Percentiles rank a stretch among this genome's conserved stretches.
phyloP scores from a whole-genome alignment of 208 protist genomes.

The Crithidia mellificae region DNA sequence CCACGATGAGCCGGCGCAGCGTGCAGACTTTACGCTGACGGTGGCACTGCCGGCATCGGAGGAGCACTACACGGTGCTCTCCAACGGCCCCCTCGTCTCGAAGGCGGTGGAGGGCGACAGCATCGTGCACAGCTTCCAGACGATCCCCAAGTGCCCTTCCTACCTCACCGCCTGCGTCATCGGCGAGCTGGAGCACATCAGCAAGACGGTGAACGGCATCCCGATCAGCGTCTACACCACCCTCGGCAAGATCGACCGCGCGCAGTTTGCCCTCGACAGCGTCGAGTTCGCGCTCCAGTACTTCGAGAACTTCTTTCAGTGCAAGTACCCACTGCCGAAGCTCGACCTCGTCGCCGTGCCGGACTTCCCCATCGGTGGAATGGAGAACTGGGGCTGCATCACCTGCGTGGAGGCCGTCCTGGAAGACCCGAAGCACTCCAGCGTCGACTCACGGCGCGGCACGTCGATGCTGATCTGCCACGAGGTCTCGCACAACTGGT shows the following conservation, averaged over 20 bases:
- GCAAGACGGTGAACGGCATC: conserved; percentile 57
- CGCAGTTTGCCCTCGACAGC: conserved; percentile 83
- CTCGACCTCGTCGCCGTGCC: conserved; percentile 97
- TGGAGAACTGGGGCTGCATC: conserved; percentile 97
- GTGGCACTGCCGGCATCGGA: conserved; percentile 71
- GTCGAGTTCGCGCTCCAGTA: conserved; percentile 75
- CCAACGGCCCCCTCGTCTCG: conserved; percentile 59
- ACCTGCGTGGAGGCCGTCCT: conserved; percentile 92
- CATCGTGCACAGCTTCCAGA: conserved; percentile 80
- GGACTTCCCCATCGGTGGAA: conserved; percentile 96
- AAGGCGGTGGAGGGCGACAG: conserved; percentile 39
- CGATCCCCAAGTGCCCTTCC: conserved; percentile 89
- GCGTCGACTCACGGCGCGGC: conserved; percentile 66
- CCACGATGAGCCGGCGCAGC: conserved; percentile 96
- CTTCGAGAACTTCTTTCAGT: conserved; percentile 90
- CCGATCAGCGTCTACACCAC: conserved; percentile 77
- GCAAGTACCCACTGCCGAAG: conserved; percentile 95
- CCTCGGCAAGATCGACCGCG: conserved; percentile 61
- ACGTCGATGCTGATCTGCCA: conserved; percentile 93
- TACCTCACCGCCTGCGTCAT: conserved; percentile 97
- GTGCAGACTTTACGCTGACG: conserved; percentile 94
- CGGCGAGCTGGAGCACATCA: conserved; percentile 91
- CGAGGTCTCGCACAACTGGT: conserved; percentile 98
- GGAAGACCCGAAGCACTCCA: conserved; percentile 67
- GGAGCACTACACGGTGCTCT: conserved; percentile 79